A percentile compares a stretch with the other conserved stretches of the same genome.
Evolutionary conservation across 495 filamentous ascomycete species (phyloP).

Genomic region (Hyphodiscus hymeniophilus): DNA sequence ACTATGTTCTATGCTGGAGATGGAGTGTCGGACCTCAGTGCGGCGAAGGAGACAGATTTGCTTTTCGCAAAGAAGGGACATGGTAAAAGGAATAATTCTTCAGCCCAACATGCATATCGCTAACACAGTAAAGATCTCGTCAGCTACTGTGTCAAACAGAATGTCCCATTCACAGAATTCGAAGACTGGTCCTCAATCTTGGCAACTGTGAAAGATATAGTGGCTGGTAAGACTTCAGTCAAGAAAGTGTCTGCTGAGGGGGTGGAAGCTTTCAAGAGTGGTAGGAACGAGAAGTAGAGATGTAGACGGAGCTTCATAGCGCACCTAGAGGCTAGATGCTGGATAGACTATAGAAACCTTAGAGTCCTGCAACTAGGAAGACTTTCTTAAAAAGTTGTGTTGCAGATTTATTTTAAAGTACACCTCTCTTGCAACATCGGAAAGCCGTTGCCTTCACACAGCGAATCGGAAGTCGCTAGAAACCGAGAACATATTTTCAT

Average conservation of each 20-base stretch:
- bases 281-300: neutral
- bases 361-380: too few species aligned
- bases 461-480: too few species aligned
- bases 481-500: too few species aligned
- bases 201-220: conserved; percentile 64
- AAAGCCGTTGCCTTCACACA: too few species aligned
- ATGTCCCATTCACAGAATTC: conserved; percentile 75
- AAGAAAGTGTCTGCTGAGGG: conserved; percentile 19
- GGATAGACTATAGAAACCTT: too few species aligned
- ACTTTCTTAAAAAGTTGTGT: neutral
- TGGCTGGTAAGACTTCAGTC: conserved; percentile 40
- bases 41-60: conserved; percentile 79
- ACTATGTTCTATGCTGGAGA: conserved; percentile 85
- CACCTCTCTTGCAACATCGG: too few species aligned
- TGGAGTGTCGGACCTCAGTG: conserved; percentile 81
- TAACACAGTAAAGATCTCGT: conserved; percentile 55
- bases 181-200: conserved; percentile 70
- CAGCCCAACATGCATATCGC: neutral
- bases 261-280: conserved; percentile 1
- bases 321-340: neutral
- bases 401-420: too few species aligned
- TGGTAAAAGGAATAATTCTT: conserved; percentile 41
- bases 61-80: conserved; percentile 86
- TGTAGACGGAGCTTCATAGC: neutral
- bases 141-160: conserved; percentile 67